Percentiles rank a stretch among this genome's conserved stretches.
These are phyloP conservation scores for Thraustochytrium striatum DNA, from an alignment of 352 stramenopile genomes.

Conservation along the genomic window DNA sequence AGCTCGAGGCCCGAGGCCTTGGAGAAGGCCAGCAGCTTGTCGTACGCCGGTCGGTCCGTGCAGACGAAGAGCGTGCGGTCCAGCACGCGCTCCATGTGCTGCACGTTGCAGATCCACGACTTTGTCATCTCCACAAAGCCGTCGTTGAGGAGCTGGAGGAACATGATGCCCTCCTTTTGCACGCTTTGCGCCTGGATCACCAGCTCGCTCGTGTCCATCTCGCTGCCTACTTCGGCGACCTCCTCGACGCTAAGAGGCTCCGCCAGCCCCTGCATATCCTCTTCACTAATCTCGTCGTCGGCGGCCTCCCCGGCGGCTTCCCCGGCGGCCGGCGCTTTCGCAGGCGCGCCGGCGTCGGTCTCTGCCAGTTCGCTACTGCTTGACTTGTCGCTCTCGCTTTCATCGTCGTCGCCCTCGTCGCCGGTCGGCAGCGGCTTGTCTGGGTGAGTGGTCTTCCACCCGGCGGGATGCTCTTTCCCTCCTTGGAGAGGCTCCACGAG, in stretches of 20 bases:
- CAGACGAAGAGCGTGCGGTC: no score
- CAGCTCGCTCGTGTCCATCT: background rate
- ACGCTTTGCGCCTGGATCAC: background rate
- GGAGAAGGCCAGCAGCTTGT: background rate
- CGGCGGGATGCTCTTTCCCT: background rate
- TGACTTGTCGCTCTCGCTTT: no score
- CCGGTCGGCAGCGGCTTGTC: no score
- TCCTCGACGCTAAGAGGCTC: no score
- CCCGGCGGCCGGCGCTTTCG: no score
- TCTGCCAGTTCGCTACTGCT: no score
- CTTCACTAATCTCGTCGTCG: no score
- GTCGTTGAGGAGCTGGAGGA: constrained; percentile 6
- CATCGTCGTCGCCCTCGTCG: no score
- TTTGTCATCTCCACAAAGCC: background rate
- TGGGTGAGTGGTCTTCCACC: no score
- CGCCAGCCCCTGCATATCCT: no score
- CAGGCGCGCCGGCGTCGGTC: no score
- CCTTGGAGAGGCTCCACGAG: background rate
- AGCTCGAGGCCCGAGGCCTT: background rate
- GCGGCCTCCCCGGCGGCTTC: no score
- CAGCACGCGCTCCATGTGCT: constrained; percentile 7
- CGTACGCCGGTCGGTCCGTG: background rate
- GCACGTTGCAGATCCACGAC: constrained; percentile 12
- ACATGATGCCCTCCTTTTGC: constrained; percentile 1
- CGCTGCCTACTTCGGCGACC: background rate